phyloP scores from a whole-genome alignment of 106 monocot species.

The Narthecium ossifragum region DNA sequence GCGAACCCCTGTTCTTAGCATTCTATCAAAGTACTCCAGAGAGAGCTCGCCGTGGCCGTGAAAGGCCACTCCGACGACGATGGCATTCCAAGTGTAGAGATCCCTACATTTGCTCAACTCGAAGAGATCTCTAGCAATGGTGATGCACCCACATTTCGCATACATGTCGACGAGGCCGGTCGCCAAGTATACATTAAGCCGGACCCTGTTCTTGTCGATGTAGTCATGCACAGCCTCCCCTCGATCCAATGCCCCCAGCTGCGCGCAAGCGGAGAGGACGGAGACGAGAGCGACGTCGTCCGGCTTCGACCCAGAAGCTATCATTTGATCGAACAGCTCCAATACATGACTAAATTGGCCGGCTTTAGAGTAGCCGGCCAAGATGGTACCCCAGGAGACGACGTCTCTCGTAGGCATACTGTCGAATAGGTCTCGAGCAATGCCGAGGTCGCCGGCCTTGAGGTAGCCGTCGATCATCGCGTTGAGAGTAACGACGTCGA shows the following conservation, averaged over 20 bases:
- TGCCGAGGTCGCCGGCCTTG: constrained; percentile 8
- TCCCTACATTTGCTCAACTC: constrained; percentile 22
- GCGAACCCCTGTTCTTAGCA: constrained; percentile 18
- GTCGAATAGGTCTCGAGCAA: constrained; percentile 39
- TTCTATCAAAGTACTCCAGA: constrained; percentile 34
- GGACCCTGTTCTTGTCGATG: constrained; percentile 8
- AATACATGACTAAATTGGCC: constrained; percentile 12
- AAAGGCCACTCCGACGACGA: constrained; percentile 43
- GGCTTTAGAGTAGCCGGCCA: constrained; percentile 26
- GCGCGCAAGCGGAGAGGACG: constrained; percentile 43
- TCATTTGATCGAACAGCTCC: constrained; percentile 43
- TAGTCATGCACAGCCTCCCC: constrained; percentile 38
- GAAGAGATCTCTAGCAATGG: constrained; percentile 26
- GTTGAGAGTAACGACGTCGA: constrained; percentile 50
- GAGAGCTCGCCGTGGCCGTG: constrained; percentile 50
- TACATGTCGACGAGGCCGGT: constrained; percentile 62
- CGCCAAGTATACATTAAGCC: constrained; percentile 18
- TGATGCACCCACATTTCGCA: constrained; percentile 53
- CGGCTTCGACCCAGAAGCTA: constrained; percentile 6
- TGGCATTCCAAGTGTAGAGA: constrained; percentile 61
- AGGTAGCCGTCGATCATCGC: constrained; percentile 32
- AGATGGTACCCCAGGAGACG: constrained; percentile 50
- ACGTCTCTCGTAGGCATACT: constrained; percentile 37
- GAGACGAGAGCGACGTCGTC: constrained; percentile 46
- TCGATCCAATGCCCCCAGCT: constrained; percentile 26